A percentile compares a stretch with the other conserved stretches of the same genome.
phyloP scores from a whole-genome alignment of 2,329 filamentous ascomycete genomes.

The Pseudovirgaria hyperparasitica region DNA sequence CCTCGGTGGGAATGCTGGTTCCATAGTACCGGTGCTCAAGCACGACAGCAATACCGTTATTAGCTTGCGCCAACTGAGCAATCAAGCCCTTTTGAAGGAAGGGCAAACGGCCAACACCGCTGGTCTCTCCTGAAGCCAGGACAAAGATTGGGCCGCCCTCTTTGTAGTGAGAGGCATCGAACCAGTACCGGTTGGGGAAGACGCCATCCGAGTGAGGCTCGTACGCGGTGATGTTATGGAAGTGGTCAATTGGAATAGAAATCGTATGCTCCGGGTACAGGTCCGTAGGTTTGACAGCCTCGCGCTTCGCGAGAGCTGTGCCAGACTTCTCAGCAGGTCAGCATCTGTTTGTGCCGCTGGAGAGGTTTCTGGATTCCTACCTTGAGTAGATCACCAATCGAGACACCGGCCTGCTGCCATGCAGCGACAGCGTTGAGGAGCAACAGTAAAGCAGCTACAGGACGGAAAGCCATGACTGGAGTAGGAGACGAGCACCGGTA shows the following conservation, averaged over 20 bases:
- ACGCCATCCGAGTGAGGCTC: conserved; percentile 58
- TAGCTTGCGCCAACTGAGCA: conserved; percentile 52
- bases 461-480: too few relatives aligned
- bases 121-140: conserved; percentile 59
- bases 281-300: conserved; percentile 18
- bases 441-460: too few relatives aligned
- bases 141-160: conserved; percentile 71
- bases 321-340: too few relatives aligned
- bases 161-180: conserved; percentile 64
- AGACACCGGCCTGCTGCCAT: too few relatives aligned
- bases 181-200: conserved; percentile 71
- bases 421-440: too few relatives aligned
- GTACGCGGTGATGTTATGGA: conserved; percentile 67
- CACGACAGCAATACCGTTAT: conserved; percentile 64
- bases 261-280: conserved; percentile 39
- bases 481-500: too few relatives aligned
- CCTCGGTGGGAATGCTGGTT: conserved; percentile 52
- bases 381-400: too few relatives aligned
- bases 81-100: conserved; percentile 71
- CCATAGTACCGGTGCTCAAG: conserved; percentile 86
- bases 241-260: conserved; percentile 60
- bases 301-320: conserved; percentile 16
- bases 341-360: too few relatives aligned
- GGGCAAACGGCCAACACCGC: conserved; percentile 47
- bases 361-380: too few relatives aligned